A percentile compares a stretch with the other conserved stretches of the same genome.
These are phyloP conservation scores for Orbilia oligospora DNA, from an alignment of 2,329 filamentous ascomycete genomes.

Conservation along the genomic window DNA sequence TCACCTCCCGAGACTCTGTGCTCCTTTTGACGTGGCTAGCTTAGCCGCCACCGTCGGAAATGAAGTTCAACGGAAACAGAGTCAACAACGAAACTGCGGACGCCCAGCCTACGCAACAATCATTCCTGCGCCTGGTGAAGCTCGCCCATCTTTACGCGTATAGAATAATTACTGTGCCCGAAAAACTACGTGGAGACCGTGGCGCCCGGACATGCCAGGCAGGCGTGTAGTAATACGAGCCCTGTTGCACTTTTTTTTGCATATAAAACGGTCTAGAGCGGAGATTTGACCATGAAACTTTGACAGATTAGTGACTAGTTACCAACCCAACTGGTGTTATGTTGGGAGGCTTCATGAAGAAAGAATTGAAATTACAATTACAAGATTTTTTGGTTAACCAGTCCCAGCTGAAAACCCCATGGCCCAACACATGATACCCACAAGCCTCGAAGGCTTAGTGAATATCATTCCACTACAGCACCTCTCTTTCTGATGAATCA, in stretches of 20 bases:
- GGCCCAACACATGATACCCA: conserved; percentile 20
- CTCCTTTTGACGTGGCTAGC: conserved; percentile 19
- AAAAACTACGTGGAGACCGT: conserved; percentile 17
- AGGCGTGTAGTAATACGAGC: conserved; percentile 21
- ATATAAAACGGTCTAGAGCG: not conserved
- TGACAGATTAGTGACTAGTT: not conserved
- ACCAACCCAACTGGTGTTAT: conserved; percentile 10
- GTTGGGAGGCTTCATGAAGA: conserved; percentile 11
- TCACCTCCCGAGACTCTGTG: conserved; percentile 1
- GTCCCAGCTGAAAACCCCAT: conserved; percentile 24
- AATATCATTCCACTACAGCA: conserved; percentile 27
- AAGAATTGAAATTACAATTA: conserved; percentile 13
- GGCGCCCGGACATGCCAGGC: conserved; percentile 2
- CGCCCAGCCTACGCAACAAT: conserved; percentile 24
- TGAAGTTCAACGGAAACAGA: conserved; percentile 14
- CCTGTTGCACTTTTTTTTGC: not conserved
- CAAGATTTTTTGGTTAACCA: conserved; percentile 5
- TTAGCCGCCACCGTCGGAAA: conserved; percentile 28
- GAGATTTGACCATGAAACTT: conserved; percentile 8
- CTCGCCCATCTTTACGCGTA: conserved; percentile 18
- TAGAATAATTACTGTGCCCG: conserved; percentile 19
- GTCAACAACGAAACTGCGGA: conserved; percentile 18
- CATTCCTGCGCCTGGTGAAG: conserved; percentile 23
- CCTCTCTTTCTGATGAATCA: conserved; percentile 9
- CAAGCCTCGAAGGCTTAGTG: conserved; percentile 32